Conservation (phyloP, 306 rosid species). For the Astragalus glycyphyllos region DNA sequence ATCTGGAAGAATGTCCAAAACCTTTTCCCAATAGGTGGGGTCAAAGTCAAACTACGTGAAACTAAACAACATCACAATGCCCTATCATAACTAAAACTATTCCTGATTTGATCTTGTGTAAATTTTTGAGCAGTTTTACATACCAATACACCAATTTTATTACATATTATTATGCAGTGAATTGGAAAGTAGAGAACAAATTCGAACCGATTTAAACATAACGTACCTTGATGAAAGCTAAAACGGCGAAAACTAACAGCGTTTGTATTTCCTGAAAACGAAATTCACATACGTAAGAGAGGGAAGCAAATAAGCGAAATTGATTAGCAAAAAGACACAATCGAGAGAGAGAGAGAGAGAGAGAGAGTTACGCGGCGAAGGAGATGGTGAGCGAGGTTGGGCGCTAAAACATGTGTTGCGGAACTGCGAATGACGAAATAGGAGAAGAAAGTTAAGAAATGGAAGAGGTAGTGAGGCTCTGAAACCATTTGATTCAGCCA, state of each 20-base stretch:
- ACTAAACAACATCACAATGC: not conserved
- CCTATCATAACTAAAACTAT: not conserved
- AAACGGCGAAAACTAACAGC: constrained; percentile 58
- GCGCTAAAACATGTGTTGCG: constrained; percentile 51
- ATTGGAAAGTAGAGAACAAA: not conserved
- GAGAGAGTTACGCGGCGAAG: constrained; percentile 64
- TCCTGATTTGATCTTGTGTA: not conserved
- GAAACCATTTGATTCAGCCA: constrained; percentile 67
- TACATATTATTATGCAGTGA: not conserved
- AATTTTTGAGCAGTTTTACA: not conserved
- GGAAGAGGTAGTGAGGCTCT: constrained; percentile 79
- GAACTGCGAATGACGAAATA: constrained; percentile 75
- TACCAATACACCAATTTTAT: not conserved
- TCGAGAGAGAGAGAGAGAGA: constrained; percentile 22
- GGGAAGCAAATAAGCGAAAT: not conserved
- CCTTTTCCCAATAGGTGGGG: not conserved
- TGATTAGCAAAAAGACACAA: not conserved
- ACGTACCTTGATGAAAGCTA: constrained; percentile 72
- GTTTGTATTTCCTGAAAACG: constrained; percentile 75
- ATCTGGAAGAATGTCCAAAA: not conserved
- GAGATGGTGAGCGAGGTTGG: constrained; percentile 52
- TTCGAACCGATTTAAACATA: not conserved
- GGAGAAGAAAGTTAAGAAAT: constrained; percentile 82
- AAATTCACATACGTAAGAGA: constrained; percentile 1
- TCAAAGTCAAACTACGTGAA: not conserved